Base-by-base conservation (phyloP, 2,329 filamentous ascomycete species). In the Aspergillus arachidicola region DNA sequence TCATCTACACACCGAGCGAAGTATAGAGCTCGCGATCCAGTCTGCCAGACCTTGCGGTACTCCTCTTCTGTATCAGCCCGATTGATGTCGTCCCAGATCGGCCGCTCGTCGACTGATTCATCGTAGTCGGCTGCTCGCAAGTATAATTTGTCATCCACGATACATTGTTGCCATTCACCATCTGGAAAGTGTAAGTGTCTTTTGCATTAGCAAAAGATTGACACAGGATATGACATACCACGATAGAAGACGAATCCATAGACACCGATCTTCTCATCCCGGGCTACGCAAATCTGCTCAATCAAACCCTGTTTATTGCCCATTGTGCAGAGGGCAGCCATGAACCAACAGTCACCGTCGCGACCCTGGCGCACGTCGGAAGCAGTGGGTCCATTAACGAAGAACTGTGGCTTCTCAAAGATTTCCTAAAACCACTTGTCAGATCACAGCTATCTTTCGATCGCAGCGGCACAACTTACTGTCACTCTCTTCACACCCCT, bases 121-220 rank as follows among this genome's bases (percentile, higher is more conserved):
- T 96, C 91, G 81, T 92, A 96, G 72, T 91, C 90, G 5, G 92
- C 90, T 1, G 91, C 92, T 64, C 89, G 91, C 21, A 96, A 85
- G 75, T 92, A 96, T 3, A 97, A 84, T 78, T 96, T 96, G 77
- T 97, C 93, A 73, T 97, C 93, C 63, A 97, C 88, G 65, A 97
- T 94, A 62, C 91, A 93, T 70, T 93, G 93, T 61, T 94, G 91
- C 93, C 93, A 97, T 77, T 95, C 92, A 59, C 93, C 93, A 69
- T 94, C 92, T 86, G 67, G 55, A 12, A 10, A 19, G 23, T 46
- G 58, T 65, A 14, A 66, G 46, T n/a, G 4, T 46, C 14, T 4
- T 12, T 9, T 14, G 19, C 12, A 11, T 48, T 10, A 16, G 4
- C n/a, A 43, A 19, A 48, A 32, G 16, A 4, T 14, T 28, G 46